Evolutionary conservation across 768 basidiomycete genomes (phyloP).

Genomic region (Phaffia australis): DNA sequence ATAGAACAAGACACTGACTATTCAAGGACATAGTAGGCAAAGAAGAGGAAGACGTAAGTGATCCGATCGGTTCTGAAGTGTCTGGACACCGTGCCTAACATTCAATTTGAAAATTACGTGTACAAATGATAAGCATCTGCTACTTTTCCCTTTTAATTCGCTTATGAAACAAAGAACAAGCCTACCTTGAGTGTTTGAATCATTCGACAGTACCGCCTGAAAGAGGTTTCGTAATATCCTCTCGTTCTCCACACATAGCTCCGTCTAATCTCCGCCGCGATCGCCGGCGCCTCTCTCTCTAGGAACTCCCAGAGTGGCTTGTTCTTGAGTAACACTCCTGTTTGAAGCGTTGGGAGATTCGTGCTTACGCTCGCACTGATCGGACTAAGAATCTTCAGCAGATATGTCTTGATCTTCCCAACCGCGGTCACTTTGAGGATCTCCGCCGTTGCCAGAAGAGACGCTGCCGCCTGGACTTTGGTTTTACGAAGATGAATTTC

Average conservation of each 20-base stretch:
- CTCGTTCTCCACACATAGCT: conserved; percentile 73
- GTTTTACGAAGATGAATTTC: conserved; percentile 54
- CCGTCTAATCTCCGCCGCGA: conserved; percentile 77
- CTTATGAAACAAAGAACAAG: neutral
- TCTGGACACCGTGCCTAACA: conserved; percentile 56
- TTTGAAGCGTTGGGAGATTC: conserved; percentile 87
- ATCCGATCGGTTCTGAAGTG: conserved; percentile 55
- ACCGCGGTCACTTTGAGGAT: conserved; percentile 57
- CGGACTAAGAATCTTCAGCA: conserved; percentile 69
- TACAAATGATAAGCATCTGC: no score
- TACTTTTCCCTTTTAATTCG: neutral
- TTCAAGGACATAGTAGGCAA: neutral
- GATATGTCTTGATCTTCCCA: conserved; percentile 70
- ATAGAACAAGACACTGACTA: neutral
- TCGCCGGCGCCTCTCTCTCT: conserved; percentile 63
- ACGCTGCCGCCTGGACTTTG: conserved; percentile 70
- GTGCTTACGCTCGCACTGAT: conserved; percentile 73
- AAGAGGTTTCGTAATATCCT: conserved; percentile 90
- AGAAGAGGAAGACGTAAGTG: conserved; percentile 36
- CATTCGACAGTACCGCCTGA: conserved; percentile 67
- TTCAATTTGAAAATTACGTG: neutral
- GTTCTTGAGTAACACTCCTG: conserved; percentile 73
- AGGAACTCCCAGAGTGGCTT: conserved; percentile 71
- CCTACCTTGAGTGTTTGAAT: neutral
- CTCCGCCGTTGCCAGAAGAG: neutral